Conservation (phyloP, 306 rosid genomes). For the Urtica urens region DNA sequence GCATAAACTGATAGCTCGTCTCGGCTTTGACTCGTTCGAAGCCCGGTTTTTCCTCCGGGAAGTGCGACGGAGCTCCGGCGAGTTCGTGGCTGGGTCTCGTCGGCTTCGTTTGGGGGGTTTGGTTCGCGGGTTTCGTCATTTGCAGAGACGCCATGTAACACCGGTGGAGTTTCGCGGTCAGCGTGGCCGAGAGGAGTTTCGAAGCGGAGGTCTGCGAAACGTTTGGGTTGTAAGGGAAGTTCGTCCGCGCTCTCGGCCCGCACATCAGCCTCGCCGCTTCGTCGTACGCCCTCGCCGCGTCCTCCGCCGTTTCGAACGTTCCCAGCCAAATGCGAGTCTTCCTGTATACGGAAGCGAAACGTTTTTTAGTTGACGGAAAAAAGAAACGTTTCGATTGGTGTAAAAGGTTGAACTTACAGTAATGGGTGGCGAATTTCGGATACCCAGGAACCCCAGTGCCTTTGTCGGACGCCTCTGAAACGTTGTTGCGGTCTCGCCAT, state of each 20-base stretch:
- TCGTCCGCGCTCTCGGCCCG: conserved; percentile 75
- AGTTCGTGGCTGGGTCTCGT: neutral
- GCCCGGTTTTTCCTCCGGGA: conserved; percentile 28
- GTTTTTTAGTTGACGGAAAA: neutral
- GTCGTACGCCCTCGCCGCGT: conserved; percentile 87
- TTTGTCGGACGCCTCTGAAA: conserved; percentile 88
- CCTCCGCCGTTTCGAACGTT: conserved; percentile 89
- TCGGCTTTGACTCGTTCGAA: conserved; percentile 39
- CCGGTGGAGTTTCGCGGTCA: conserved; percentile 74
- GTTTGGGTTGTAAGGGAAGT: conserved; percentile 75
- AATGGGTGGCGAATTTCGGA: conserved; percentile 96
- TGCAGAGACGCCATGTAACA: conserved; percentile 85
- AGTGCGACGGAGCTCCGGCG: neutral
- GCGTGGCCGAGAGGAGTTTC: conserved; percentile 75
- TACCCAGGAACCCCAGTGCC: conserved; percentile 99
- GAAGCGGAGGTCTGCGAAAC: conserved; percentile 64
- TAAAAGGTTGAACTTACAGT: conserved; percentile 56
- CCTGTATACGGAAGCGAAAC: conserved; percentile 29
- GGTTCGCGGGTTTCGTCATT: conserved; percentile 39
- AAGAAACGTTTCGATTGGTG: conserved; percentile 8
- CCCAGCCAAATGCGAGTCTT: conserved; percentile 97
- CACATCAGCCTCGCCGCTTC: conserved; percentile 96
- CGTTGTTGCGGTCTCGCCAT: conserved; percentile 96
- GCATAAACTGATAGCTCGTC: conserved; percentile 31
- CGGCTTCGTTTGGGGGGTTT: conserved; percentile 33